These are phyloP conservation scores for Didymella exigua DNA, from an alignment of 2,329 filamentous ascomycete species.

Conservation along the genomic window DNA sequence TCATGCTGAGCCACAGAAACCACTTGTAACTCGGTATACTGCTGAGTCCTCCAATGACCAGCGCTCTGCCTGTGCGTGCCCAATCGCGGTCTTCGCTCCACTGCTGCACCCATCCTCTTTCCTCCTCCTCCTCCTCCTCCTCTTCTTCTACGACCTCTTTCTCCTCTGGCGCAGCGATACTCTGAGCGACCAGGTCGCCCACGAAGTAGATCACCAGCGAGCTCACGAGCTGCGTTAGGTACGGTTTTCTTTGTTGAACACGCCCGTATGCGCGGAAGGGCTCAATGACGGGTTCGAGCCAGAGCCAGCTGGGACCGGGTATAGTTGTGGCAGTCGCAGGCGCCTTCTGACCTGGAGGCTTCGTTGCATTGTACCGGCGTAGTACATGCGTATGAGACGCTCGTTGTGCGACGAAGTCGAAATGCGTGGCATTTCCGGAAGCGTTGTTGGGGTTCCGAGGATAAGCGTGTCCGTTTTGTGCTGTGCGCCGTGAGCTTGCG, in stretches of 20 bases:
- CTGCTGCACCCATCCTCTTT: conserved; percentile 46
- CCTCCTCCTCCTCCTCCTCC: conserved; percentile 22
- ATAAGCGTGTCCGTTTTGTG: conserved; percentile 10
- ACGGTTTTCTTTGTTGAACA: conserved; percentile 73
- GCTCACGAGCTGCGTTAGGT: conserved; percentile 77
- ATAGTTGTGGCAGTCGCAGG: conserved; percentile 40
- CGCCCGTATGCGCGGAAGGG: conserved; percentile 67
- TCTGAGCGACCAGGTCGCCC: conserved; percentile 79
- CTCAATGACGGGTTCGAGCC: conserved; percentile 53
- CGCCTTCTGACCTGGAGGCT: conserved; percentile 27
- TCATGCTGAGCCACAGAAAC: conserved; percentile 78
- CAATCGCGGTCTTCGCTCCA: conserved; percentile 53
- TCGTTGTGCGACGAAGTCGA: not conserved
- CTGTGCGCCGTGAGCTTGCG: conserved; percentile 32
- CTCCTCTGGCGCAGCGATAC: conserved; percentile 52
- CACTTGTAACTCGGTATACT: conserved; percentile 83
- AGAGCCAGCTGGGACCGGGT: conserved; percentile 53
- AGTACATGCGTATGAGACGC: conserved; percentile 19
- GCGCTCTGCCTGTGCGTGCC: conserved; percentile 68
- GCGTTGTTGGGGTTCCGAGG: conserved; percentile 16
- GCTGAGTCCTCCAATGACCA: conserved; percentile 74
- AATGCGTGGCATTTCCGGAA: conserved; percentile 16
- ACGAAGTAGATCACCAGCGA: conserved; percentile 78
- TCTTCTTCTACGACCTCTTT: conserved; percentile 15
- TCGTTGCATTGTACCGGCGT: conserved; percentile 27